These are phyloP conservation scores for Microcyclosporella mali DNA, from an alignment of 2,329 filamentous ascomycete genomes.

Conservation along the genomic window DNA sequence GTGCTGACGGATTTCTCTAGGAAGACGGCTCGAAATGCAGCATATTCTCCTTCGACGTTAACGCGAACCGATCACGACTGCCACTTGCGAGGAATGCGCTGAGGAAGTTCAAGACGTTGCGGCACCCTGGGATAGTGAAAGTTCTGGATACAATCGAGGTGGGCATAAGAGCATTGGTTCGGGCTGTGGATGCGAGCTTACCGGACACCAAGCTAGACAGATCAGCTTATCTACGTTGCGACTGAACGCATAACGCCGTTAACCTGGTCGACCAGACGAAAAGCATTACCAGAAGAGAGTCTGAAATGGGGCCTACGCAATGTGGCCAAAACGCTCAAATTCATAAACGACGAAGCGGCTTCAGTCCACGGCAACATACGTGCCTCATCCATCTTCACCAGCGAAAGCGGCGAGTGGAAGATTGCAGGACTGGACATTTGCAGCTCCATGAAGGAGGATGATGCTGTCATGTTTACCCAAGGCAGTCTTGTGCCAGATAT, in stretches of 20 bases:
- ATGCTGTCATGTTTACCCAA: slow-evolving; percentile 86
- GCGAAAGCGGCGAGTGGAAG: slow-evolving; percentile 97
- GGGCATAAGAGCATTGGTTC: slow-evolving; percentile 20
- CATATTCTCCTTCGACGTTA: slow-evolving; percentile 92
- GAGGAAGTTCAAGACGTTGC: slow-evolving; percentile 84
- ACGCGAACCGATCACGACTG: slow-evolving; percentile 69
- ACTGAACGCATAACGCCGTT: slow-evolving; percentile 85
- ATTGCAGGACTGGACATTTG: slow-evolving; percentile 87
- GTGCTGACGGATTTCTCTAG: slow-evolving; percentile 41
- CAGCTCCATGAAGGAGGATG: slow-evolving; percentile 92
- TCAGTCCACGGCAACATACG: slow-evolving; percentile 86
- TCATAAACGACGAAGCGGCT: slow-evolving; percentile 87
- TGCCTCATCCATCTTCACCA: slow-evolving; percentile 82
- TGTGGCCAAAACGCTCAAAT: slow-evolving; percentile 85
- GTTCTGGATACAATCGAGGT: slow-evolving; percentile 93
- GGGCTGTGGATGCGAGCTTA: slow-evolving; percentile 21
- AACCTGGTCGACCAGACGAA: slow-evolving; percentile 82
- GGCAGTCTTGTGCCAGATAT: slow-evolving; percentile 83
- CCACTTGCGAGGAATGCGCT: slow-evolving; percentile 89
- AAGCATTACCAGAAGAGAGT: slow-evolving; percentile 82
- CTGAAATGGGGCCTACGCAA: slow-evolving; percentile 93
- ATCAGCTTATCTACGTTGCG: slow-evolving; percentile 91
- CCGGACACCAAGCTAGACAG: slow-evolving; percentile 57
- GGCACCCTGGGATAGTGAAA: slow-evolving; percentile 91
- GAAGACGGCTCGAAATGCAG: slow-evolving; percentile 92